Evolutionary conservation across 2,329 filamentous ascomycete species (phyloP).

Genomic region (Talaromyces sp.): DNA sequence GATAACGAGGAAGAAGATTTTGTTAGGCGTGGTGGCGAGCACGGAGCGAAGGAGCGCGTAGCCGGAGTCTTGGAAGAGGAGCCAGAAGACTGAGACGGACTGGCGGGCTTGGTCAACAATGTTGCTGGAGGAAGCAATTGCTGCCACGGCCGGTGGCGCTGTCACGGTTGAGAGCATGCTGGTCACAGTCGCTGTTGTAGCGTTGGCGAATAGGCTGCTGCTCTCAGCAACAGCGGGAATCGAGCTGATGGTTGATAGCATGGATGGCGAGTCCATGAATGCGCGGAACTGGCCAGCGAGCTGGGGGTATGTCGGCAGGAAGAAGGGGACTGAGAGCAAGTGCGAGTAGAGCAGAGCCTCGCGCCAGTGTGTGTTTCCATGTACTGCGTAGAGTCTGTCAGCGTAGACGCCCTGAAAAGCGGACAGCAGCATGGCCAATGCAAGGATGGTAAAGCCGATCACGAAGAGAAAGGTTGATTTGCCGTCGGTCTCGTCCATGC

Average conservation of each 20-base stretch:
- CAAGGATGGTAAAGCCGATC: slow-evolving; percentile 73
- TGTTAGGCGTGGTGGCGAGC: slow-evolving; percentile 26
- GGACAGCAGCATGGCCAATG: slow-evolving; percentile 81
- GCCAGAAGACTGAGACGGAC: slow-evolving; percentile 2
- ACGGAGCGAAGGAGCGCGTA: slow-evolving; percentile 18
- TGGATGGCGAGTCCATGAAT: slow-evolving; percentile 28
- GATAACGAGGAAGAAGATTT: slow-evolving; percentile 35
- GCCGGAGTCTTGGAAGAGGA: slow-evolving; percentile 11
- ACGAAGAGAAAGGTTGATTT: slow-evolving; percentile 39
- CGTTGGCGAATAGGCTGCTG: not conserved
- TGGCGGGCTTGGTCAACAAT: not conserved
- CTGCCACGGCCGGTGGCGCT: not conserved
- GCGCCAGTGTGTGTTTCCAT: slow-evolving; percentile 79
- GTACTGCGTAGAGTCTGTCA: slow-evolving; percentile 78
- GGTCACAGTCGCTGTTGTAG: not conserved
- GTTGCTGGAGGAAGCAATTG: not conserved
- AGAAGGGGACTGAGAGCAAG: slow-evolving; percentile 41
- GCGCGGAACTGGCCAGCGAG: slow-evolving; percentile 31
- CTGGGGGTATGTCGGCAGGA: slow-evolving; percentile 32
- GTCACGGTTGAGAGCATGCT: not conserved
- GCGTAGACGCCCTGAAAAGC: slow-evolving; percentile 95
- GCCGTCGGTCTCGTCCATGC: slow-evolving; percentile 7
- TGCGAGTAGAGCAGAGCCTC: slow-evolving; percentile 95
- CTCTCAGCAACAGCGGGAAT: not conserved
- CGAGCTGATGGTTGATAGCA: slow-evolving; percentile 19